Percentiles rank a stretch among this genome's conserved stretches.
phyloP scores from a whole-genome alignment of 2,329 filamentous ascomycete genomes.

The Exophiala xenobiotica region DNA sequence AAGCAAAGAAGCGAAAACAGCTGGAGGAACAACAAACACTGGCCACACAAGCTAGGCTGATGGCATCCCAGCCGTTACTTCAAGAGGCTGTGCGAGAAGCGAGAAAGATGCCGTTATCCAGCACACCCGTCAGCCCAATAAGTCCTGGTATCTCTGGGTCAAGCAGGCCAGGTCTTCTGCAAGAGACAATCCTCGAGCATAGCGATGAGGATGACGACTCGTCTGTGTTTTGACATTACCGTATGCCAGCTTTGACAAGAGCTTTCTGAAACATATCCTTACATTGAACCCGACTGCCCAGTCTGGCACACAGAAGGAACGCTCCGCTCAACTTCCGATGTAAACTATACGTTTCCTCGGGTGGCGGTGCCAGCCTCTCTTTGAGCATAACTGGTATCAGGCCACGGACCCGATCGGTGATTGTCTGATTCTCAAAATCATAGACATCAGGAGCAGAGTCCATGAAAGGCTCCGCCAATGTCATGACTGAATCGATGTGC shows the following conservation, averaged over 20 bases:
- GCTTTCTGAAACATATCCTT: conserved; percentile 71
- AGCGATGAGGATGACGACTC: conserved; percentile 30
- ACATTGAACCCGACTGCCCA: conserved; percentile 81
- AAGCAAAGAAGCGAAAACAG: conserved; percentile 27
- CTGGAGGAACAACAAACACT: conserved; percentile 24
- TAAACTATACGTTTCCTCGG: conserved; percentile 91
- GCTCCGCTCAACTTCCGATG: conserved; percentile 95
- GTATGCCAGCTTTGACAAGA: conserved; percentile 24
- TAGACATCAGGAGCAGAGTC: conserved; percentile 75
- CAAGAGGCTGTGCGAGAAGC: conserved; percentile 25
- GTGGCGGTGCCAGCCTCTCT: conserved; percentile 84
- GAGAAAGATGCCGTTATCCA: conserved; percentile 20
- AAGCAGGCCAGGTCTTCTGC: conserved; percentile 18
- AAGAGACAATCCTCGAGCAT: conserved; percentile 30
- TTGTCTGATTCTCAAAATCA: conserved; percentile 91
- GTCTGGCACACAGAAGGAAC: conserved; percentile 82
- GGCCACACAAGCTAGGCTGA: conserved; percentile 20
- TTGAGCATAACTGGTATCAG: conserved; percentile 91
- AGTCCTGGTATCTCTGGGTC: conserved; percentile 20
- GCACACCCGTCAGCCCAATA: conserved; percentile 10
- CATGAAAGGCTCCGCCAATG: conserved; percentile 88
- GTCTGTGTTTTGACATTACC: conserved; percentile 20
- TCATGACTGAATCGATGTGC: conserved; percentile 82
- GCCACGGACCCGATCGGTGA: conserved; percentile 84
- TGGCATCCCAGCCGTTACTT: conserved; percentile 26